Percentiles rank a stretch among this genome's conserved stretches.
These are phyloP conservation scores for Paralagenidium karlingii DNA, from an alignment of 352 stramenopile species.

Conservation along the genomic window DNA sequence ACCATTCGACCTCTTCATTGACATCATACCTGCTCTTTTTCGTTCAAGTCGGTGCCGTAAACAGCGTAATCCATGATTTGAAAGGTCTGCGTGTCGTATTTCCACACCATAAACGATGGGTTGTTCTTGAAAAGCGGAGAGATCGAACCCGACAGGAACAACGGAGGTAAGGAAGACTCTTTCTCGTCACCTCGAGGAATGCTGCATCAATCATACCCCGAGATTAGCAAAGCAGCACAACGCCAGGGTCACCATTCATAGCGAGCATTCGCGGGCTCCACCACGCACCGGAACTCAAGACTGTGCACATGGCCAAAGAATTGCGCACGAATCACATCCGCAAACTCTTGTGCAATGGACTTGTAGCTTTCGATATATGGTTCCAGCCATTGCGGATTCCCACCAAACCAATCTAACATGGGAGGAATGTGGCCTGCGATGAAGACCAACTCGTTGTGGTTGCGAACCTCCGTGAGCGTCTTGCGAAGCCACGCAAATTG, in stretches of 20 bases:
- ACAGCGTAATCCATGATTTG: constrained; percentile 62
- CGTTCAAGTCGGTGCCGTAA: too few relatives aligned
- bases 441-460: constrained; percentile 10
- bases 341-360: constrained; percentile 12
- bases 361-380: constrained; percentile 25
- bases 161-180: constrained; percentile 10
- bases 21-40: too few relatives aligned
- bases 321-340: constrained; percentile 13
- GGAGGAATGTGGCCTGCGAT: constrained; percentile 45
- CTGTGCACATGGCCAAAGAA: constrained; percentile 53
- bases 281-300: constrained; percentile 55
- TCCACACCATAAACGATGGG: constrained; percentile 84
- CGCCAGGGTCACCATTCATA: constrained; percentile 1
- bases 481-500: constrained; percentile 40
- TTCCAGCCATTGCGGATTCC: constrained; percentile 28
- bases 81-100: constrained; percentile 48
- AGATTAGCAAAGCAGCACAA: constrained; percentile 24
- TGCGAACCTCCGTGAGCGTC: constrained; percentile 9
- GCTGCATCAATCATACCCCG: too few relatives aligned
- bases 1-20: too few relatives aligned
- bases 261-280: too few relatives aligned
- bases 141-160: constrained; percentile 79
- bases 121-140: constrained; percentile 87
- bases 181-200: too few relatives aligned
- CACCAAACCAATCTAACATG: constrained; percentile 23